Conservation (phyloP, 2,329 filamentous ascomycete species). For the Eutypella sp. region DNA sequence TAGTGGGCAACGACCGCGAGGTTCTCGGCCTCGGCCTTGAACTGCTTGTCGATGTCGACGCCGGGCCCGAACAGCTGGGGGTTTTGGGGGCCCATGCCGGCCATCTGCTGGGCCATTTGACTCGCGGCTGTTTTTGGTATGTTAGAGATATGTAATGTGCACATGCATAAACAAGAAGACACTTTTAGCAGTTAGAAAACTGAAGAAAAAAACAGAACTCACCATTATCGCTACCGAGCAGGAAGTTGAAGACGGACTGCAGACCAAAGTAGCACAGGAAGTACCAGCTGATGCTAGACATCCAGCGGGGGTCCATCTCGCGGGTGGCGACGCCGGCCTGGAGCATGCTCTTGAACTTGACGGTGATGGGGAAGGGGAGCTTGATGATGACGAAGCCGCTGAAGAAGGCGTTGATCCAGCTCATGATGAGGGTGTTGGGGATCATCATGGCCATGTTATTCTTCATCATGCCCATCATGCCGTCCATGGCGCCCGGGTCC, state of each 20-base stretch:
- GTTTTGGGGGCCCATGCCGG: conserved; percentile 65
- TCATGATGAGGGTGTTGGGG: conserved; percentile 98
- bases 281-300: conserved; percentile 98
- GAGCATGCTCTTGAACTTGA: conserved; percentile 99
- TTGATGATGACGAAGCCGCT: conserved; percentile 98
- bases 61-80: conserved; percentile 82
- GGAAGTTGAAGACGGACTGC: conserved; percentile 95
- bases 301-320: conserved; percentile 97
- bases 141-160: conserved; percentile 23
- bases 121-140: conserved; percentile 64
- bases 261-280: conserved; percentile 96
- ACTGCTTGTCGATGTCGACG: conserved; percentile 93
- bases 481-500: conserved; percentile 95
- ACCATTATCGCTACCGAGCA: conserved; percentile 95
- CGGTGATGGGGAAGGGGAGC: conserved; percentile 92
- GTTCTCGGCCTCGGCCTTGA: conserved; percentile 89
- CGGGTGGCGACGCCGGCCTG: conserved; percentile 94
- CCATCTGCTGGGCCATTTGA: conserved; percentile 84
- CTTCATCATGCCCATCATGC: conserved; percentile 99
- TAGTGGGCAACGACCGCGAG: conserved; percentile 91
- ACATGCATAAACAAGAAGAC: not conserved
- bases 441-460: conserved; percentile 99
- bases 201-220: conserved; percentile 29
- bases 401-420: conserved; percentile 99
- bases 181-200: not conserved